Conservation (phyloP, 176 grass and related monocot genomes). For the Zoysia japonica region DNA sequence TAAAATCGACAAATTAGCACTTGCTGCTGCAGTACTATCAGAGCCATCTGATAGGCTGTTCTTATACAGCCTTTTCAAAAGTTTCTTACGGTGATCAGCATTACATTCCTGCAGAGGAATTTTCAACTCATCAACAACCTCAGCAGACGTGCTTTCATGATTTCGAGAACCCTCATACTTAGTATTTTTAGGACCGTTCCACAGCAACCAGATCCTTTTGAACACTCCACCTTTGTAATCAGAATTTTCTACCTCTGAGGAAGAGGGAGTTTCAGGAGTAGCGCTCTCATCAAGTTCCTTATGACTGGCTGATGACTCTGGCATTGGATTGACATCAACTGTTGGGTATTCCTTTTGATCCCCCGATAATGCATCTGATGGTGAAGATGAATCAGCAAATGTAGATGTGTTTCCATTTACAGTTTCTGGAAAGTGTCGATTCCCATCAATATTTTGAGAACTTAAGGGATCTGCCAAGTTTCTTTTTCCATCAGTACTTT, state of each 20-base stretch:
- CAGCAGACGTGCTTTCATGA: conserved; percentile 38
- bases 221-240: conserved; percentile 41
- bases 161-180: conserved; percentile 41
- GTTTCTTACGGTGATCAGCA: background rate
- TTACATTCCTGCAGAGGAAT: conserved; percentile 39
- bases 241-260: conserved; percentile 31
- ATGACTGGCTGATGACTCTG: conserved; percentile 35
- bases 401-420: conserved; percentile 27
- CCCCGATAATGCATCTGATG: conserved; percentile 37
- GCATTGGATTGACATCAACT: conserved; percentile 30
- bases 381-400: conserved; percentile 40
- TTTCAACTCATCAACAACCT: conserved; percentile 34
- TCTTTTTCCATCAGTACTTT: background rate
- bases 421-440: background rate
- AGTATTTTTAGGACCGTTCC: conserved; percentile 39
- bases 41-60: conserved; percentile 20
- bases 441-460: background rate
- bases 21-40: conserved; percentile 10
- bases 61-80: conserved; percentile 33
- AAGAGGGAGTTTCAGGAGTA: conserved; percentile 36
- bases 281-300: conserved; percentile 34
- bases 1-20: conserved; percentile 31
- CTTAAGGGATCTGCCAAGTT: background rate
- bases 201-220: conserved; percentile 51
- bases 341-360: conserved; percentile 28